Percentiles rank a stretch among this genome's conserved stretches.
Conservation (phyloP, 2,329 filamentous ascomycete genomes). For the Berkeleyomyces rouxiae region DNA sequence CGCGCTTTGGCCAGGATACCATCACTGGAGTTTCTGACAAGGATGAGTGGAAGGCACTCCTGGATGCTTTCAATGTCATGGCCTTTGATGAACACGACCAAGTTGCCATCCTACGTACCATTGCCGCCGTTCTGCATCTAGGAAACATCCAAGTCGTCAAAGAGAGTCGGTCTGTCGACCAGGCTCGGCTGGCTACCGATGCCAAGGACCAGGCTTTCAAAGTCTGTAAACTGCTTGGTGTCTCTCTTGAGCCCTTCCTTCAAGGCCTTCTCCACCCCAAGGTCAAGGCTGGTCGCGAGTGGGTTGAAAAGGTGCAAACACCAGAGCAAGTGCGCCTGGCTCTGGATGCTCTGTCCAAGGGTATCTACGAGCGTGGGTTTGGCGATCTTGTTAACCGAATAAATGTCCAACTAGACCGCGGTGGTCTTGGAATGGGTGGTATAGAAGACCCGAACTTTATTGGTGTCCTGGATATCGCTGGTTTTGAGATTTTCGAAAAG, state of each 20-base stretch:
- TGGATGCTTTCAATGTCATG: constrained; percentile 92
- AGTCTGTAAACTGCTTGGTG: constrained; percentile 71
- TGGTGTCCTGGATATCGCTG: constrained; percentile 94
- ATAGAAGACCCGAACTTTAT: constrained; percentile 89
- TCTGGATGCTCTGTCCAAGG: constrained; percentile 83
- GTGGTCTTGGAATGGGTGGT: constrained; percentile 50
- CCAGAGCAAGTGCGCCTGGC: constrained; percentile 86
- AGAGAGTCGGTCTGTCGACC: constrained; percentile 79
- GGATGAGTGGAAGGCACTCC: constrained; percentile 75
- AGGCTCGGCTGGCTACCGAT: constrained; percentile 66
- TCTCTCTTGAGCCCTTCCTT: constrained; percentile 69
- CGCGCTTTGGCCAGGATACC: constrained; percentile 73
- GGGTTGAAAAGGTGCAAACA: constrained; percentile 97
- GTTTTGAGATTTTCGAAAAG: constrained; percentile 95
- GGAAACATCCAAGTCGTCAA: constrained; percentile 83
- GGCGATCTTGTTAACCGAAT: constrained; percentile 83
- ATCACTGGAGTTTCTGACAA: constrained; percentile 80
- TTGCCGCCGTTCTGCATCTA: constrained; percentile 82
- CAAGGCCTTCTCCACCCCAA: constrained; percentile 79
- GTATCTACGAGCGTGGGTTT: constrained; percentile 93
- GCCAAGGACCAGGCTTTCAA: constrained; percentile 58
- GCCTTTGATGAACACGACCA: constrained; percentile 80
- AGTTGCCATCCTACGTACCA: constrained; percentile 61
- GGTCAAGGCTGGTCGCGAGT: constrained; percentile 90
- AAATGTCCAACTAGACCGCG: constrained; percentile 81